Base-by-base conservation (phyloP, 2,329 filamentous ascomycete genomes). In the Rhynchosporium secalis region DNA sequence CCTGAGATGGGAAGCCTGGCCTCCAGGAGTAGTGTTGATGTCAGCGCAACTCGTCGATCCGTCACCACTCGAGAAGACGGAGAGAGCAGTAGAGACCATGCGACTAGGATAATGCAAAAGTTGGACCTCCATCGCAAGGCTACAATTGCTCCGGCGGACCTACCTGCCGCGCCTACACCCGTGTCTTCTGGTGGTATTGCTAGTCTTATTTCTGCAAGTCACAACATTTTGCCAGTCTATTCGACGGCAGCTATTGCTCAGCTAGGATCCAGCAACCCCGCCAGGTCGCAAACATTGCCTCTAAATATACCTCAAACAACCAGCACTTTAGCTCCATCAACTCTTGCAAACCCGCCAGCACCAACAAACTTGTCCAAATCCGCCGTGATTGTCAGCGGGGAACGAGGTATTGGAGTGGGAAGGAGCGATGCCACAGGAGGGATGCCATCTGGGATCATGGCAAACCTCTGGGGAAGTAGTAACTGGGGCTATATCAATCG, bases 381-480 rank as follows among this genome's bases (percentile, higher is more conserved):
- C 28, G 94, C 93, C 28, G 89, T 97, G 29, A 81, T 91, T 31
- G 85, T 94, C 15, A 91, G 89, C 69, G 89, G 88, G 57, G 92
- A 96, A 72, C 84, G 88, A 64, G 86, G 86, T 1, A 80, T 92
- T 61, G 83, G 83, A 3, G 76, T 86, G 20, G 86, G 86, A n/a
- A 77, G 78, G 55, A 79, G 79, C 63, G 83, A 86, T 69, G 84
- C 80, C 52, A 82, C 82, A n/a, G 85, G 89, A 47, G 84, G 84
- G 28, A 86, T 96, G 76, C 91, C 93, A 1, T 90, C 90, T 56
- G 92, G 91, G 13, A 86, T 97, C 65, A 85, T 96, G 79, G 93
- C 93, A 38, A 98, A 98, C 73, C 84, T 96, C 61, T 98, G 94
- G 94, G 94, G 94, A 56, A 96, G 88, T 71, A 89, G 86, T 61